A percentile compares a stretch with the other conserved stretches of the same genome.
Conservation (phyloP, 192 early-diverging fungal species). For the Backusella luteola region DNA sequence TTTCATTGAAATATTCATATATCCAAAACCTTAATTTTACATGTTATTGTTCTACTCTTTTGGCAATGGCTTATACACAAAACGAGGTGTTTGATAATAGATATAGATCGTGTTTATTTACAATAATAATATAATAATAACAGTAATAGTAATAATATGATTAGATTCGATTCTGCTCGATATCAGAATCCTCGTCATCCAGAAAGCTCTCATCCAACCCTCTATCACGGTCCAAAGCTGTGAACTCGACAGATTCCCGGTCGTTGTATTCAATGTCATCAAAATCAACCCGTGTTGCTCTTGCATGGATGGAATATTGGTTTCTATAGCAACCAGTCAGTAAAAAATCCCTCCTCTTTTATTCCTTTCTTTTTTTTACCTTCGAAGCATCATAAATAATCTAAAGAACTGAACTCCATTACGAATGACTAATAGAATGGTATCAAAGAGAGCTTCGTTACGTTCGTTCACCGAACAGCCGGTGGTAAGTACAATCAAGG, state of each 20-base stretch:
- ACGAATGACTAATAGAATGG: conserved; percentile 68
- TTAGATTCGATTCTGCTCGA: conserved; percentile 6
- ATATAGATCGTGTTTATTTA: not conserved
- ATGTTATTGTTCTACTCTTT: no score
- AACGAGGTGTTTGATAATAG: no score
- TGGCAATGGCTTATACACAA: no score
- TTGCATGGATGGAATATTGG: conserved; percentile 28
- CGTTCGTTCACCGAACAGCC: conserved; percentile 65
- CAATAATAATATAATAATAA: not conserved
- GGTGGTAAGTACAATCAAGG: conserved; percentile 60
- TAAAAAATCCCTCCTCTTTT: not conserved
- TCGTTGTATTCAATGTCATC: conserved; percentile 11
- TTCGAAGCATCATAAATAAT: conserved; percentile 65
- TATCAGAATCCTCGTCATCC: conserved; percentile 19
- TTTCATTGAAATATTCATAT: no score
- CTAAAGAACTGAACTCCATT: conserved; percentile 69
- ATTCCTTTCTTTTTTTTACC: conserved; percentile 37
- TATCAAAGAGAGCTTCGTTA: conserved; percentile 71
- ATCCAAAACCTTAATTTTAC: no score
- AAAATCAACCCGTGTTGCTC: conserved; percentile 30
- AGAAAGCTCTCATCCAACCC: conserved; percentile 9
- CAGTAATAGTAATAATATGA: not conserved
- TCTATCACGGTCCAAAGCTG: conserved; percentile 13
- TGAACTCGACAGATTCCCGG: conserved; percentile 11
- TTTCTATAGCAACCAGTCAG: conserved; percentile 8